These are phyloP conservation scores for Xylaria sp. DNA, from an alignment of 2,329 filamentous ascomycete genomes.

Conservation along the genomic window DNA sequence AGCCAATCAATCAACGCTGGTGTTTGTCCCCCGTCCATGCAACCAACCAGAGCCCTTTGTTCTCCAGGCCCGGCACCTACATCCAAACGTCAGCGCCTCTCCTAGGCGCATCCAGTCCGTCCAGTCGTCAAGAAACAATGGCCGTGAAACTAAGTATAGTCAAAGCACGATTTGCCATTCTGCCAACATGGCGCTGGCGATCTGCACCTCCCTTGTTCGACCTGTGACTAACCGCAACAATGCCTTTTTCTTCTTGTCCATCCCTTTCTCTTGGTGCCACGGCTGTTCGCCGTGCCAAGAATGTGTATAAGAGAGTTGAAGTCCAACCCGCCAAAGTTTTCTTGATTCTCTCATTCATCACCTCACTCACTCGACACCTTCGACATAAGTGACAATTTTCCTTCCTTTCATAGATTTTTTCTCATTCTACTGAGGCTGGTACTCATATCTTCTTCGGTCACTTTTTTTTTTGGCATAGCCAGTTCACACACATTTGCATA, in stretches of 20 bases:
- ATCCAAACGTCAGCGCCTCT: slow-evolving; percentile 3
- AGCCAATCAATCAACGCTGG: slow-evolving; percentile 31
- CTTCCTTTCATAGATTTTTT: slow-evolving; percentile 18
- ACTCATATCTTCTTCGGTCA: slow-evolving; percentile 27
- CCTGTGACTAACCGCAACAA: slow-evolving; percentile 14
- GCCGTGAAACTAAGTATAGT: neutral
- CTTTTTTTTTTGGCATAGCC: neutral
- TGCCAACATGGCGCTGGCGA: neutral
- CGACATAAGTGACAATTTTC: neutral
- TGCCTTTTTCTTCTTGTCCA: neutral
- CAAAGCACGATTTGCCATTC: neutral
- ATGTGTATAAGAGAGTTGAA: slow-evolving; percentile 30
- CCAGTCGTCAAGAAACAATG: neutral
- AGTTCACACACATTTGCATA: neutral
- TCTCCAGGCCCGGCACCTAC: neutral
- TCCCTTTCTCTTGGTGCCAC: neutral
- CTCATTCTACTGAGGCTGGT: slow-evolving; percentile 31
- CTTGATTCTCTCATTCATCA: slow-evolving; percentile 7
- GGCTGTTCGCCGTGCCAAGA: neutral
- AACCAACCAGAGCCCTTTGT: slow-evolving; percentile 24
- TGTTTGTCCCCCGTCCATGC: neutral
- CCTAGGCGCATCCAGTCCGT: neutral
- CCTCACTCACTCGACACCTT: slow-evolving; percentile 4
- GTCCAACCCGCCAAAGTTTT: slow-evolving; percentile 9
- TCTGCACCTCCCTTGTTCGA: slow-evolving; percentile 1